Percentiles rank a stretch among this genome's conserved stretches.
These are phyloP conservation scores for Hyphopichia buzzinii DNA, from an alignment of 1,139 yeast species.

Conservation along the genomic window DNA sequence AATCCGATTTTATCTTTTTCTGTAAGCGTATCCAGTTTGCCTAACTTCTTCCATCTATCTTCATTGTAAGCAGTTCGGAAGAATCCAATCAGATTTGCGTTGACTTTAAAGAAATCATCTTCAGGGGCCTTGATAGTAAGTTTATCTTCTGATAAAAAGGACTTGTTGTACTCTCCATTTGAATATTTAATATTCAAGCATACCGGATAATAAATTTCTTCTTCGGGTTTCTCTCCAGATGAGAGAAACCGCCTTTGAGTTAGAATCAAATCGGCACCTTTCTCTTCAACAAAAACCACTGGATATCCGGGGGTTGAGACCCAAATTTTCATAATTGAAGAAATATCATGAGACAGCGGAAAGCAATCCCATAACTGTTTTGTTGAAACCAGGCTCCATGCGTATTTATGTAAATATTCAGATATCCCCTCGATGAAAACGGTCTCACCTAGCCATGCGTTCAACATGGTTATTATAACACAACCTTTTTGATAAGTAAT, in stretches of 20 bases:
- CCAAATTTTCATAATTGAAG: conserved; percentile 24
- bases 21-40: conserved; percentile 66
- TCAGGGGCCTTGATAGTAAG: conserved; percentile 41
- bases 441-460: conserved; percentile 23
- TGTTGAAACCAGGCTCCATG: conserved; percentile 26
- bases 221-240: conserved; percentile 50
- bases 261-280: conserved; percentile 23
- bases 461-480: conserved; percentile 24
- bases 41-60: conserved; percentile 71
- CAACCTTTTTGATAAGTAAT: conserved; percentile 45
- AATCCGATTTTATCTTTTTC: conserved; percentile 85
- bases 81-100: conserved; percentile 80
- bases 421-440: conserved; percentile 25
- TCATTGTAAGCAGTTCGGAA: conserved; percentile 77
- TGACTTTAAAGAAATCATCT: conserved; percentile 68
- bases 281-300: conserved; percentile 18
- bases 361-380: conserved; percentile 25
- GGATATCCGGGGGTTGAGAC: conserved; percentile 27
- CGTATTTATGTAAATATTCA: conserved; percentile 21
- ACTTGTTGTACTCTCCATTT: conserved; percentile 60
- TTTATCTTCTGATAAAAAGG: conserved; percentile 56
- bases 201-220: conserved; percentile 69
- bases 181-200: conserved; percentile 74
- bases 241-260: conserved; percentile 56
- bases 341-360: conserved; percentile 21